Conservation (phyloP, 1,284 basidiomycete genomes). For the Tylopilus microsporus region DNA sequence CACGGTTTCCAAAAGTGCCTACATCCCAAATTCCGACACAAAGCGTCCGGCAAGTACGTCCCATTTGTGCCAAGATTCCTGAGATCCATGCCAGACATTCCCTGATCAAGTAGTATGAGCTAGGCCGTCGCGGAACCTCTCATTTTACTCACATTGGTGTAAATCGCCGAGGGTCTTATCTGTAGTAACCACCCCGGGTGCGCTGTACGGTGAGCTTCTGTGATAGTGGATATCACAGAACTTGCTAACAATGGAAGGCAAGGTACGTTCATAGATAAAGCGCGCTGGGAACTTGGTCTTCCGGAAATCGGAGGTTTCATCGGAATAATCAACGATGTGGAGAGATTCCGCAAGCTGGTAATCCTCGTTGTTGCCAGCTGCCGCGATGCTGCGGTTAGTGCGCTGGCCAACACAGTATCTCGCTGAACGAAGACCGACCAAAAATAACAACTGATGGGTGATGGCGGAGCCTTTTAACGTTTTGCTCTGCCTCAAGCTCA, state of each 20-base stretch:
- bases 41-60: slow-evolving; percentile 80
- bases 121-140: not conserved
- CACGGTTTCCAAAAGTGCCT: slow-evolving; percentile 24
- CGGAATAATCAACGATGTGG: slow-evolving; percentile 76
- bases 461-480: slow-evolving; percentile 67
- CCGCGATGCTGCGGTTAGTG: slow-evolving; percentile 6
- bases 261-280: slow-evolving; percentile 78
- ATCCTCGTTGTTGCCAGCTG: slow-evolving; percentile 89
- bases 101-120: slow-evolving; percentile 36
- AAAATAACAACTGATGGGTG: slow-evolving; percentile 83
- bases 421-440: slow-evolving; percentile 40
- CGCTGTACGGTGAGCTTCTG: slow-evolving; percentile 82
- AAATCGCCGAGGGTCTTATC: slow-evolving; percentile 79
- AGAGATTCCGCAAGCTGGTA: slow-evolving; percentile 77
- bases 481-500: slow-evolving; percentile 64
- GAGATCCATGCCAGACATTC: slow-evolving; percentile 89
- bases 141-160: slow-evolving; percentile 65
- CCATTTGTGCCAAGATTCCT: slow-evolving; percentile 89
- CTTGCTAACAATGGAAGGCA: slow-evolving; percentile 67
- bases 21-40: slow-evolving; percentile 88
- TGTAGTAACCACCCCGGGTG: slow-evolving; percentile 65
- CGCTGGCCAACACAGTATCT: not conserved
- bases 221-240: slow-evolving; percentile 74
- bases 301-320: slow-evolving; percentile 76
- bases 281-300: slow-evolving; percentile 82